Percentiles rank a stretch among this genome's conserved stretches.
Conservation (phyloP, 2,329 filamentous ascomycete genomes). For the Ophiosphaerella narmari region DNA sequence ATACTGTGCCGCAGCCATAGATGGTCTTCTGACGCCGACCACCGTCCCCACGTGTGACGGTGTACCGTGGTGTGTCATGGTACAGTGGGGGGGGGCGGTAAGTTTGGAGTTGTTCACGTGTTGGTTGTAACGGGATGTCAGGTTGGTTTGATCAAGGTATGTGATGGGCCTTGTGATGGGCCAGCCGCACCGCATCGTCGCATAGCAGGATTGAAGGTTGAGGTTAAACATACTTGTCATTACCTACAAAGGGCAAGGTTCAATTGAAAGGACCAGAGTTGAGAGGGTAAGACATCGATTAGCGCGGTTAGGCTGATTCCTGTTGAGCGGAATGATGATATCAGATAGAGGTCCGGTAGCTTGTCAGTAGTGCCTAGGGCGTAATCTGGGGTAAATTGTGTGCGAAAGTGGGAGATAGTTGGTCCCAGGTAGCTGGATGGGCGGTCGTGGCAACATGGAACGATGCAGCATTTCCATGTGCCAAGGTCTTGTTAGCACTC, state of each 20-base stretch:
- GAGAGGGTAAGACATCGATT: neutral
- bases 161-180: too few relatives aligned
- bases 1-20: slow-evolving; percentile 13
- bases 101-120: neutral
- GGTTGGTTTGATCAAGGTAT: neutral
- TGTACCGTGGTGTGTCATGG: slow-evolving; percentile 1
- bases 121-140: neutral
- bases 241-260: neutral
- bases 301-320: too few relatives aligned
- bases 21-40: slow-evolving; percentile 2
- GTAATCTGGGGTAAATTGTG: slow-evolving; percentile 3
- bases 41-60: slow-evolving; percentile 3
- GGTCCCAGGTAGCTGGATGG: neutral
- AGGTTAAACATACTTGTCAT: neutral
- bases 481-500: neutral
- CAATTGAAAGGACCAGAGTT: neutral
- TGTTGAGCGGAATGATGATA: neutral
- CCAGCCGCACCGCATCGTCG: neutral
- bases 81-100: neutral
- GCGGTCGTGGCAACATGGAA: too few relatives aligned
- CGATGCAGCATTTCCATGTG: too few relatives aligned
- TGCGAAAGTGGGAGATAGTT: neutral
- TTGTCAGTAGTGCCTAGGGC: neutral
- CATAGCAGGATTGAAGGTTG: neutral
- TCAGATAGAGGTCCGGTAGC: neutral